Evolutionary conservation across 495 filamentous ascomycete species (phyloP).

Genomic region (Neurospora pannonica): DNA sequence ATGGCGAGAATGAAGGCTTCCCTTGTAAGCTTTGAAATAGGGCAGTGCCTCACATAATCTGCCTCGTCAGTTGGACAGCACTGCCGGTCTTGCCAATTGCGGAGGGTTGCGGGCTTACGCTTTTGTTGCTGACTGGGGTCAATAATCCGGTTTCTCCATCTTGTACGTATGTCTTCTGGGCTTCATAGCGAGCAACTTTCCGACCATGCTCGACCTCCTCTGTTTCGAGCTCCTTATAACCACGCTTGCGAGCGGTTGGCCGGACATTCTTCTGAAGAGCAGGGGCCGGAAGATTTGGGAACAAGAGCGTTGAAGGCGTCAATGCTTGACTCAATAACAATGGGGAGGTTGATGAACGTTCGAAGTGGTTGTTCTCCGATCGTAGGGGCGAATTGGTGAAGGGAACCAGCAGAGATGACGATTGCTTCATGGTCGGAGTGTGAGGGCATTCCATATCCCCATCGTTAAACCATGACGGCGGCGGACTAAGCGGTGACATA

Average conservation of each 20-base stretch:
- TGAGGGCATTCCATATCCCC: neutral
- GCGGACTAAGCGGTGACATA: neutral
- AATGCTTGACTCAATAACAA: neutral
- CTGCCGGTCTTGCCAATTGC: neutral
- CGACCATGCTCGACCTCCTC: neutral
- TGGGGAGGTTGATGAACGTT: neutral
- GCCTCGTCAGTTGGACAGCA: slow-evolving; percentile 52
- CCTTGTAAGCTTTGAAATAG: slow-evolving; percentile 57
- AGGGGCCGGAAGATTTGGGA: neutral
- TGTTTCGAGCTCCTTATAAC: neutral
- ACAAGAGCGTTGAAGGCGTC: neutral
- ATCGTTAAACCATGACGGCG: neutral
- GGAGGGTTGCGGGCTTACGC: neutral
- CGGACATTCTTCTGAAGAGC: neutral
- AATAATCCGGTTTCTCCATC: neutral
- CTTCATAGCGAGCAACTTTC: neutral
- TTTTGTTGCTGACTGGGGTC: neutral
- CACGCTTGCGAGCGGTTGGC: neutral
- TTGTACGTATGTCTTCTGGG: neutral
- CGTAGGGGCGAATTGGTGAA: neutral
- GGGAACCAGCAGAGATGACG: neutral
- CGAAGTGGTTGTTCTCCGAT: neutral
- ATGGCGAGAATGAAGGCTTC: slow-evolving; percentile 43
- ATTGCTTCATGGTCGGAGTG: neutral
- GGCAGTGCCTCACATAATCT: slow-evolving; percentile 57